Conservation (phyloP, 1,139 yeast genomes). For the Blastobotrys apis region DNA sequence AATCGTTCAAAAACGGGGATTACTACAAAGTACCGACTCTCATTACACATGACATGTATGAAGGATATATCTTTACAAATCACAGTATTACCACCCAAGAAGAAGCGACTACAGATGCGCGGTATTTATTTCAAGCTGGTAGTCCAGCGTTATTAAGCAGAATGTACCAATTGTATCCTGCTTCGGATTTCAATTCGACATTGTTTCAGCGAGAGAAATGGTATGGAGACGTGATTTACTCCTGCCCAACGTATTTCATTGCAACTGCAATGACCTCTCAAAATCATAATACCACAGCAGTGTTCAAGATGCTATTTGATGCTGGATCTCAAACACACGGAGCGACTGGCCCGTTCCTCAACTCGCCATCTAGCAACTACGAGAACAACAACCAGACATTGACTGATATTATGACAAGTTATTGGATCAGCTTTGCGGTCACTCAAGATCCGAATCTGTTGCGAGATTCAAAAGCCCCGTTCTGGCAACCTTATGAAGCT, state of each 20-base stretch:
- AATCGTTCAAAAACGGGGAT: conserved; percentile 14
- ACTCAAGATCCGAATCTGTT: conserved; percentile 15
- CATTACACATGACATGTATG: conserved; percentile 13
- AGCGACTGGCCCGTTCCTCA: conserved; percentile 13
- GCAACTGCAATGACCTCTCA: conserved; percentile 10
- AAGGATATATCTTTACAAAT: conserved; percentile 12
- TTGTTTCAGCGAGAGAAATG: conserved; percentile 14
- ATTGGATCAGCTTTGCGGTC: conserved; percentile 15
- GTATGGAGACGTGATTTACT: conserved; percentile 17
- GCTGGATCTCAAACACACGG: conserved; percentile 17
- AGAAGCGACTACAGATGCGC: conserved; percentile 9
- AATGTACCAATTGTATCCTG: conserved; percentile 10
- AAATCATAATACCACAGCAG: neutral
- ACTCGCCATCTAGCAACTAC: conserved; percentile 2
- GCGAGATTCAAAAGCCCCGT: conserved; percentile 3
- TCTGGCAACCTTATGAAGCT: conserved; percentile 13
- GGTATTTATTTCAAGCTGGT: conserved; percentile 10
- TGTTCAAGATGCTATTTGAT: conserved; percentile 16
- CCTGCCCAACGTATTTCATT: conserved; percentile 17
- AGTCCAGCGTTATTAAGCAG: neutral
- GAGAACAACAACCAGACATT: conserved; percentile 12
- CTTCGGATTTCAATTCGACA: conserved; percentile 9
- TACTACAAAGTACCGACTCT: conserved; percentile 14
- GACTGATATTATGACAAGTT: conserved; percentile 11
- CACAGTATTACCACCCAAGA: conserved; percentile 9